Percentiles rank a stretch among this genome's conserved stretches.
These are phyloP conservation scores for Monascus ruber DNA, from an alignment of 2,329 filamentous ascomycete genomes.

Conservation along the genomic window DNA sequence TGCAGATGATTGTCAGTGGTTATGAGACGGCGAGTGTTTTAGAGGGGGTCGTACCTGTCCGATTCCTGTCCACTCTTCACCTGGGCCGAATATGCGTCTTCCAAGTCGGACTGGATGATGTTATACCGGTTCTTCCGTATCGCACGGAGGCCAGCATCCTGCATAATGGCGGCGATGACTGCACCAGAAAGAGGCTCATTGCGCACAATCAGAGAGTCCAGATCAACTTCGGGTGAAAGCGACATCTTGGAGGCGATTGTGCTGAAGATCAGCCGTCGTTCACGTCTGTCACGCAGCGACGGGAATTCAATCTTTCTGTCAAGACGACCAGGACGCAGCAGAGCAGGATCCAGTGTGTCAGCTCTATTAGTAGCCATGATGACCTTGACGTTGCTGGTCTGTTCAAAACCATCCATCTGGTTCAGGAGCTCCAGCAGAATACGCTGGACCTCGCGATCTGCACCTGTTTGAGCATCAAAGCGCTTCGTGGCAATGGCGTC, in stretches of 20 bases:
- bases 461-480: constrained; percentile 96
- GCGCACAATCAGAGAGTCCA: constrained; percentile 90
- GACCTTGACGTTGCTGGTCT: constrained; percentile 97
- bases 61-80: constrained; percentile 72
- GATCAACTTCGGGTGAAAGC: constrained; percentile 85
- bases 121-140: constrained; percentile 98
- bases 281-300: constrained; percentile 81
- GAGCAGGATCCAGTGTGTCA: constrained; percentile 88
- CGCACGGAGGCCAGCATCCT: constrained; percentile 87
- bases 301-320: constrained; percentile 99
- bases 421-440: constrained; percentile 95
- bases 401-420: constrained; percentile 99
- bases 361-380: constrained; percentile 99
- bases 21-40: constrained; percentile 2
- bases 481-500: constrained; percentile 98
- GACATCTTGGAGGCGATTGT: constrained; percentile 99
- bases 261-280: constrained; percentile 89
- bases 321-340: constrained; percentile 86
- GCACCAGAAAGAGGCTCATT: constrained; percentile 93
- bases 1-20: constrained; percentile 43
- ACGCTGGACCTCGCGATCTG: constrained; percentile 95
- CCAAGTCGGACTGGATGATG: constrained; percentile 92
- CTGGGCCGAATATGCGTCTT: constrained; percentile 94
- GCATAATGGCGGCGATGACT: constrained; percentile 97
- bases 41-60: constrained; percentile 38